Base-by-base conservation (phyloP, 2,329 filamentous ascomycete species). In the Aspergillus uvarum region DNA sequence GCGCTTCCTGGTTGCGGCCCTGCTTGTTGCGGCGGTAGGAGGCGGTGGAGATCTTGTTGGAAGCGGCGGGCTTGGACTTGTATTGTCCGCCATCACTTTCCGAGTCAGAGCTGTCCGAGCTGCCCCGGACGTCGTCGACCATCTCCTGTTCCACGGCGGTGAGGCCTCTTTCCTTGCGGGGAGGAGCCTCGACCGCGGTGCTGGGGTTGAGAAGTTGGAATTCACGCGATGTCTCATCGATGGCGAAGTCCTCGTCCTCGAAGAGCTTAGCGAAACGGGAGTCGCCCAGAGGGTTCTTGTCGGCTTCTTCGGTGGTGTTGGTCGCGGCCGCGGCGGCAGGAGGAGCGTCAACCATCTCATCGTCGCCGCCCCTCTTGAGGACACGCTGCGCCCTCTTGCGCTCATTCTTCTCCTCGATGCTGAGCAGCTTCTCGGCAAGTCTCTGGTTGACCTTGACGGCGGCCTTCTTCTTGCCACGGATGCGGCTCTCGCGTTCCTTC, bases 401-500 rank as follows among this genome's bases (percentile, higher is more conserved):
- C 62, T 81, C 79, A 54, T 76, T 75, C 69, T 85, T 85, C 68
- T 88, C 86, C 68, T 87, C 84, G 53, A 81, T 79, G 59, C 85
- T 83, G 48, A 85, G 73, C 62, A 89, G 79, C 68, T 80, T 84
- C 74, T 88, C 86, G n/a, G 85, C 86, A 51, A 88, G 76, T 65
- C 79, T 83, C 61, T 84, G 80, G 73, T 99, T 99, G 79, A 99
- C 92, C 83, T 97, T 98, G 81, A 87, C 85, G 14, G 81, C 76
- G 7, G 96, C 89, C 83, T 96, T 97, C 82, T 96, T 97, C 77
- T 88, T 92, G 65, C 94, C 93, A 68, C 95, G 87, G 71, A 99
- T 98, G 67, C 95, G 86, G 74, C 89, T 96, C 71, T 95, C 91
- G n/a, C 95, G 87, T 78, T 98, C 93, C 79, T 97, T 96, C 72